Evolutionary conservation across 108 stramenopile species (phyloP), one percentile per base, ranked within the genome.

Genomic region (Mediolabrus comicus): DNA sequence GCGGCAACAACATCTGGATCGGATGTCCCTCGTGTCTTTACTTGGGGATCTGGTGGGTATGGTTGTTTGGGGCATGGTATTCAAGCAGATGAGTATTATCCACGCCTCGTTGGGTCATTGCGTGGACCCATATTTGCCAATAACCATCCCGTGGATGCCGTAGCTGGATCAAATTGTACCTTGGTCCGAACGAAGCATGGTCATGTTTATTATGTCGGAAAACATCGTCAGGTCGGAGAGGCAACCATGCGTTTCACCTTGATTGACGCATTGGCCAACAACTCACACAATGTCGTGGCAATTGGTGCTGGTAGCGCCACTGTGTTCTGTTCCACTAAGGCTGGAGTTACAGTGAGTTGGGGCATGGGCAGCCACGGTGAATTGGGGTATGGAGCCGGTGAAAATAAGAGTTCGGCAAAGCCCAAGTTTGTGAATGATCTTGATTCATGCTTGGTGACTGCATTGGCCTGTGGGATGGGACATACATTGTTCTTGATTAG

Each of bases 171-270:
- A 1, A 72, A 79, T 38, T 92, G 92, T 72, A 77, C 86, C 25
- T 36, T 96, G 60, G 72, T 89, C 0, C 41, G 76, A 62, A 94
- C 92, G 11, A 65, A 70, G 35, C 65, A 74, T 41, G 92, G 95
- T 14, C 95, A 96, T 61, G 91, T 92, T 4, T 96, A 96, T 68
- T 96, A 93, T 75, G 87, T 82, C 74, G 95, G 92, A 11, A 90
- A 86, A 65, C 92, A 92, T 70, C 73, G 84, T 19, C 39, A 72
- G 52, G 77, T 65, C 29, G 85, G 81, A 1, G 95, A 96, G 72
- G 95, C 95, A 16, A 83, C 69, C 36, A 94, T 96, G 95, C 80
- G 87, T 19, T 92, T 92, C 0, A 62, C 80, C 27, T 54, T 96
- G 28, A 53, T 86, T 17, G 90, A 95, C 61, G 89, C 80, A 6